A percentile compares a stretch with the other conserved stretches of the same genome.
phyloP scores from a whole-genome alignment of 202 grass and related monocot genomes.

The Saccharum hybrid region DNA sequence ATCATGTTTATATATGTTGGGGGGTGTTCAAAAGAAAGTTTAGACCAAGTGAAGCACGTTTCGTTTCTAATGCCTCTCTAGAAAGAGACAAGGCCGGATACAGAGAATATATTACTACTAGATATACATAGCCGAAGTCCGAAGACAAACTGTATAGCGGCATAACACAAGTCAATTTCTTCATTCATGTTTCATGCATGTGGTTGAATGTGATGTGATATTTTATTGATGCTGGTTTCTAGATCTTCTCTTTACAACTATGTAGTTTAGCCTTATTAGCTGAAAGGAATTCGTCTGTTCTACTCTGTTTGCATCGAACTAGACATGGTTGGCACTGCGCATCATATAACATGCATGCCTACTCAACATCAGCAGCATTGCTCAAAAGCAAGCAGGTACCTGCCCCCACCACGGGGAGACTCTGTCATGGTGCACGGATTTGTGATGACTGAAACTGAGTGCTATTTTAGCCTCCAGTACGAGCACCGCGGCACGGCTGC shows the following conservation, averaged over 20 bases:
- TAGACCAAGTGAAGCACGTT: conserved; percentile 33
- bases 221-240: background rate
- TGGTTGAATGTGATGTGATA: conserved; percentile 28
- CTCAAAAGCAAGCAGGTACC: background rate
- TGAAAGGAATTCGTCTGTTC: background rate
- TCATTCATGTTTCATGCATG: background rate
- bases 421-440: background rate
- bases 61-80: background rate
- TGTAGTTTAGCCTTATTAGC: background rate
- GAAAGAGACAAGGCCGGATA: background rate
- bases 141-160: conserved; percentile 7
- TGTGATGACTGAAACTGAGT: background rate
- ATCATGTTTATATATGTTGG: background rate
- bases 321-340: background rate
- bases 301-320: background rate
- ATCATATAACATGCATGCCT: background rate
- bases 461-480: background rate
- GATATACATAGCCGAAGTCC: background rate
- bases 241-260: background rate
- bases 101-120: background rate
- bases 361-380: conserved; percentile 5
- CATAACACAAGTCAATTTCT: background rate
- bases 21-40: conserved; percentile 15
- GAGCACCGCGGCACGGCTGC: background rate
- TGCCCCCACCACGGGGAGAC: background rate